Base-by-base conservation (phyloP, 2,329 filamentous ascomycete genomes). In the Orbilia javanica region DNA sequence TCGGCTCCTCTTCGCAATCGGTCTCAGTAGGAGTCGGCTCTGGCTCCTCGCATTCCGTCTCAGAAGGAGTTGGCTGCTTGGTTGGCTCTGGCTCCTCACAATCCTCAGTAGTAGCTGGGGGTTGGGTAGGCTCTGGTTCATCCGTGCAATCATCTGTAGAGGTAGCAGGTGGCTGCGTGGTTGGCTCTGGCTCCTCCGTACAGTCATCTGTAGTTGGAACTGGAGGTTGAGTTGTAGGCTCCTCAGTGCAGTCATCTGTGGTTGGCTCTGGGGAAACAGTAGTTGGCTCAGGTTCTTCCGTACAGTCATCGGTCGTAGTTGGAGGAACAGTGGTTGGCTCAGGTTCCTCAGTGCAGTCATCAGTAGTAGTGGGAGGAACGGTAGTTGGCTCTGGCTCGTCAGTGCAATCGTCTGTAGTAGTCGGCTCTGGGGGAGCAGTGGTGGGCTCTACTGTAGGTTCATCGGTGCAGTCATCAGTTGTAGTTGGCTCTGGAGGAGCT, bases 241-340 rank as follows among this genome's bases (percentile, higher is more conserved):
- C 72, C 7, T 77, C 72, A 20, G 42, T 75, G 53, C 72, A 77
- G 53, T 77, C 72, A 53, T 77, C 72, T 15, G 65, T 70, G n/a
- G 53, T 65, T 60, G 72, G 64, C 15, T 62, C 20, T 29, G 66
- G 34, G 29, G 50, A 15, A 34, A 20, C 7, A 63, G 66, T 70
- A 18, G 52, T 52, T 4, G 36, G 31, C 55, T 71, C 67, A n/a
- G 73, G 73, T 22, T 77, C 73, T 5, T 77, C 73, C 15, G 72
- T 69, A 25, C 73, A 77, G 29, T 71, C 73, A 5, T 76, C 72
- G 1, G 64, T 68, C n/a, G 72, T 76, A 5, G 36, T 63, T 55
- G 71, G 63, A 34, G 50, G 50, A 46, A 20, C 20, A 13, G 70
- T 74, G 5, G 70, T 73, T 11, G 67, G 55, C 36, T 48, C 36